phyloP scores from a whole-genome alignment of 2,329 filamentous ascomycete genomes.

The Ascochyta koolunga region DNA sequence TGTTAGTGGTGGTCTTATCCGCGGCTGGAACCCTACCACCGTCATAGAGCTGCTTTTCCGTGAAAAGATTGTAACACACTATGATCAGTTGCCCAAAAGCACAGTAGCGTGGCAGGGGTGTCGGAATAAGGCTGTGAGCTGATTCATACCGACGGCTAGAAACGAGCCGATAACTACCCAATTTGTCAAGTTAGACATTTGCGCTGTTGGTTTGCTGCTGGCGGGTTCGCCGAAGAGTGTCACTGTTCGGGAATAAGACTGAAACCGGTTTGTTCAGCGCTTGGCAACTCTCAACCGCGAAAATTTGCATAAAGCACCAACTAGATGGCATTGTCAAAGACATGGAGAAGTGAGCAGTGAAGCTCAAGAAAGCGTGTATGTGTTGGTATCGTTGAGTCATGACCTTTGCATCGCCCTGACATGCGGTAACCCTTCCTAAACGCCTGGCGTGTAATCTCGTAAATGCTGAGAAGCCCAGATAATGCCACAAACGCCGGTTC shows the following conservation, averaged over 20 bases:
- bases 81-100: constrained; percentile 29
- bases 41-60: constrained; percentile 41
- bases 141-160: constrained; percentile 6
- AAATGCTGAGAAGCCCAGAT: constrained; percentile 16
- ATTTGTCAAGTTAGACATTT: not conserved
- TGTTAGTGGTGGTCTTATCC: constrained; percentile 23
- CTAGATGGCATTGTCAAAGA: not conserved
- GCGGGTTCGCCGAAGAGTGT: not conserved
- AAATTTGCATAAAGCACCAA: not conserved
- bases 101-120: constrained; percentile 25
- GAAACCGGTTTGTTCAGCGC: not conserved
- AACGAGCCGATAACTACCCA: not conserved
- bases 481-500: constrained; percentile 33
- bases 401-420: not conserved
- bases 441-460: constrained; percentile 16
- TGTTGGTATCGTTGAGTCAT: constrained; percentile 9
- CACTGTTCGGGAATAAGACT: constrained; percentile 5
- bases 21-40: constrained; percentile 20
- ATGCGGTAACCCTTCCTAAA: constrained; percentile 16
- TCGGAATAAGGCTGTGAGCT: constrained; percentile 17
- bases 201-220: not conserved
- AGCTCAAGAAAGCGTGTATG: constrained; percentile 18
- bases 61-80: constrained; percentile 30
- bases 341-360: constrained; percentile 12
- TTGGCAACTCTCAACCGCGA: constrained; percentile 23